Evolutionary conservation across 306 rosid species (phyloP), one percentile per base, ranked within the genome.

Genomic region (Lathyrus oleraceus): DNA sequence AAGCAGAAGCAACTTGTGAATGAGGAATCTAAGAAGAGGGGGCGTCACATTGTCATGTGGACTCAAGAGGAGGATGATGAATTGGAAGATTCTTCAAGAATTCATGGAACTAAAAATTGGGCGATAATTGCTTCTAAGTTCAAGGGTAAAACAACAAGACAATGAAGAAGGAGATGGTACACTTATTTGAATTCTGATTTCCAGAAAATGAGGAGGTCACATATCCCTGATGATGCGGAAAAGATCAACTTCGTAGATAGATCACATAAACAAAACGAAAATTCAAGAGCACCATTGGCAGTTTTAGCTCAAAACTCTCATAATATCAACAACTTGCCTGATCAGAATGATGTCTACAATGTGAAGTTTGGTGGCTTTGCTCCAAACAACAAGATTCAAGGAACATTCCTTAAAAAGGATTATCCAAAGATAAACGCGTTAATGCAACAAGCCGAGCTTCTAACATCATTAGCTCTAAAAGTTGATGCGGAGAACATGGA

Each of bases 151-250:
- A 91, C 99, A 8, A 95, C 99, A n/a, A 91, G 99, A 15, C 99
- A 95, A 85, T 95, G 99, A 73, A 85, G 99, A 82, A 87, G 99
- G 83, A 89, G 99, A 79, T 95, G 99, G 99, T 95, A 87, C 86
- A 95, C 99, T 6, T 95, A 95, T 72, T 85, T 95, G 86, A 95
- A 95, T 87, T 95, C 99, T 54, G 96, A 91, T 74, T 95, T 95
- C 88, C 91, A 95, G 86, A 95, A 91, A 86, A 19, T 80, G n/a
- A 91, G 96, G 92, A 83, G 89, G 72, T 76, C 87, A 44, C 89
- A 83, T 81, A 81, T 86, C 73, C 77, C 96, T 69, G 94, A 81
- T 79, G 51, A 39, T 16, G 61, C 87, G 3, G 85, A 79, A 74
- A 83, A 73, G 65, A 86, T 78, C 83, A 75, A 69, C 73, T 82